A percentile compares a stretch with the other conserved stretches of the same genome.
Conservation (phyloP, 2,329 filamentous ascomycete species). For the Colletotrichum gloeosporioides region DNA sequence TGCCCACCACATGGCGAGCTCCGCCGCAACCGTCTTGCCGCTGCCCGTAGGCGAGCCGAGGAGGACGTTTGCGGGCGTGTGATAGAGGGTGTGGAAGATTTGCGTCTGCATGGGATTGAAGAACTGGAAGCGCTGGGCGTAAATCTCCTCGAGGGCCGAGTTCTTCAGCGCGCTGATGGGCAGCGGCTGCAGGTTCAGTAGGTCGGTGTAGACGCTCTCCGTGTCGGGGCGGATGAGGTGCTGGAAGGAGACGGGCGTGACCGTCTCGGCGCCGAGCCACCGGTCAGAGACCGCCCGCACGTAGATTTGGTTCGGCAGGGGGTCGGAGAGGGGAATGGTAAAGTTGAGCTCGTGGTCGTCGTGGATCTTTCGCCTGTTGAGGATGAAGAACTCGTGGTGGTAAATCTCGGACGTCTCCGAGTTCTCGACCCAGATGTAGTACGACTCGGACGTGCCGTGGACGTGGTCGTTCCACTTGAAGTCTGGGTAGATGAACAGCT, state of each 20-base stretch:
- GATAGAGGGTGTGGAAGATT: slow-evolving; percentile 95
- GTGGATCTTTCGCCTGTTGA: slow-evolving; percentile 86
- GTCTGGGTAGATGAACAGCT: slow-evolving; percentile 84
- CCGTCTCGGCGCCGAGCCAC: slow-evolving; percentile 96
- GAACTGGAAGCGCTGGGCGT: slow-evolving; percentile 86
- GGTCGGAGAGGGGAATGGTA: slow-evolving; percentile 93
- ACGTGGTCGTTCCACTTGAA: slow-evolving; percentile 95
- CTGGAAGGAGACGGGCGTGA: slow-evolving; percentile 94
- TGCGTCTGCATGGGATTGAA: slow-evolving; percentile 99
- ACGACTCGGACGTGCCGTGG: slow-evolving; percentile 93
- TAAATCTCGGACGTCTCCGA: slow-evolving; percentile 98
- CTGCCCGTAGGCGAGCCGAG: slow-evolving; percentile 95
- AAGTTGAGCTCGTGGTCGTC: slow-evolving; percentile 99
- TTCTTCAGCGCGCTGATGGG: slow-evolving; percentile 89
- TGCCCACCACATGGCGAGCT: slow-evolving; percentile 99
- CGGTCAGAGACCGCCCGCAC: slow-evolving; percentile 92
- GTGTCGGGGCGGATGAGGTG: slow-evolving; percentile 97
- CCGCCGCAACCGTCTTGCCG: slow-evolving; percentile 95
- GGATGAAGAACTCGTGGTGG: slow-evolving; percentile 95
- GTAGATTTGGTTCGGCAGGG: slow-evolving; percentile 93
- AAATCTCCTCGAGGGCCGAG: slow-evolving; percentile 84
- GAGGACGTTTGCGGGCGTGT: slow-evolving; percentile 89
- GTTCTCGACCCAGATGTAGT: slow-evolving; percentile 99
- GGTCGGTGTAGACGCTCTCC: slow-evolving; percentile 94
- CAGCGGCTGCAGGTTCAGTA: slow-evolving; percentile 89